Evolutionary conservation across 148 eudicot genomes (phyloP), one percentile per base, ranked within the genome.

Genomic region (Vaccinium vitisidaea): DNA sequence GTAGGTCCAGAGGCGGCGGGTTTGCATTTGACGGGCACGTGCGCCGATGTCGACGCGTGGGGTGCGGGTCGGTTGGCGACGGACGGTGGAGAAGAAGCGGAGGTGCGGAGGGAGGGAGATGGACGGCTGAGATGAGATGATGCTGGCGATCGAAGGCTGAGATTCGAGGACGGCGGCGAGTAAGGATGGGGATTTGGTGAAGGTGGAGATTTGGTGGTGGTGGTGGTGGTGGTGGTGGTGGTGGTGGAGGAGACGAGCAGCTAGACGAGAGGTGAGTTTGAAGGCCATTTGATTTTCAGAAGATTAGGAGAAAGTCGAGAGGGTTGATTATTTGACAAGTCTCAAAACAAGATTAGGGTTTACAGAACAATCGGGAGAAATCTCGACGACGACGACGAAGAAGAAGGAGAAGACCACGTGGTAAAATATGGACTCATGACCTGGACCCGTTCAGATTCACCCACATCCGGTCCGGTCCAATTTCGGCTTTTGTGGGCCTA

Each of bases 1-100:
- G 88, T 94, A 94, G 39, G 95, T 90, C 99, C 99, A 96, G 59
- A 96, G 91, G 2, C 98, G 94, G 6, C 97, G 95, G 69, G 83
- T 90, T 77, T 96, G 99, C 80, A 94, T 87, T 61, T 94, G 97
- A 0, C 97, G 92, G 7, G 99, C 97, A 4, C 93, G 91, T n/a
- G 97, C 98, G 39, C 90, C 95, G 86, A 96, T 93, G 91, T 92
- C 94, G 53, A 88, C 65, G 55, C 87, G 86, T 39, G 84, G 75
- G 14, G 92, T 39, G 4, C 86, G 89, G 48, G 75, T 23, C 8
- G 90, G 87, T 77, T 84, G 80, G 48, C 86, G 86, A 19, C 93
- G 92, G 63, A 87, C 54, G 74, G 92, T 87, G 77, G 94, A 91
- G 87, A 93, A 87, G 84, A 85, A 82, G 73, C 90, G 90, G 87